Base-by-base conservation (phyloP, 1,139 yeast genomes). In the Suzukiozyma palmioleophila region DNA sequence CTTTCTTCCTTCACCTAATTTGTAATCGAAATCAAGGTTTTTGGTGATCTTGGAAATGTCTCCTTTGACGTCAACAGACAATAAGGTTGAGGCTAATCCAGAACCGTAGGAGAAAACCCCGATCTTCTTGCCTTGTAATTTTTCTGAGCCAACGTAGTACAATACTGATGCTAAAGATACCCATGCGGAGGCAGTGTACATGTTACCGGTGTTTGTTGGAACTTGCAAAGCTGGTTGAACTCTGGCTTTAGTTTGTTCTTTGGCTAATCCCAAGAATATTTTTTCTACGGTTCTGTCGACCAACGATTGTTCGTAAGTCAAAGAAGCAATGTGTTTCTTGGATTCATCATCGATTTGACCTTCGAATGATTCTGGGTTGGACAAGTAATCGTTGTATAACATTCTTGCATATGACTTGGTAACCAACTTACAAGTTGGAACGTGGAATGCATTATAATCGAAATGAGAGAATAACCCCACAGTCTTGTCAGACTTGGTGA, bases 31-130 rank as follows among this genome's bases (percentile, higher is more conserved):
- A 62, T 85, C 75, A 58, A 90, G 77, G 46, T 69, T 74, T 53
- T 77, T 66, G 52, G 79, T 77, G 52, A 94, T 84, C 43, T 74
- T 49, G 32, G 85, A 69, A 49, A 92, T 73, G 64, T 92, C 98
- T 45, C 95, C 96, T 52, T 75, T 77, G 47, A 94, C 86, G 46
- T 72, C 78, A 49, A 81, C 79, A 27, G 96, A 84, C 69, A 80
- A 85, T 66, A 94, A 73, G 35, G 96, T 81, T 18, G 98, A 78
- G 37, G 99, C 98, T 49, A 92, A 78, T 56, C 99, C 99, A 24
- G 98, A 92, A 50, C 99, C 99, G 66, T 94, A 94, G 21, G 98
- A 92, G 73, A 90, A 94, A 52, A 90, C 62, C 55, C 96, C 95
- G 56, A 94, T 73, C 65, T 97, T 82, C 75, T 90, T 88, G 55